Evolutionary conservation across 2,329 filamentous ascomycete genomes (phyloP).

Genomic region (Tolypocladium capitatum): DNA sequence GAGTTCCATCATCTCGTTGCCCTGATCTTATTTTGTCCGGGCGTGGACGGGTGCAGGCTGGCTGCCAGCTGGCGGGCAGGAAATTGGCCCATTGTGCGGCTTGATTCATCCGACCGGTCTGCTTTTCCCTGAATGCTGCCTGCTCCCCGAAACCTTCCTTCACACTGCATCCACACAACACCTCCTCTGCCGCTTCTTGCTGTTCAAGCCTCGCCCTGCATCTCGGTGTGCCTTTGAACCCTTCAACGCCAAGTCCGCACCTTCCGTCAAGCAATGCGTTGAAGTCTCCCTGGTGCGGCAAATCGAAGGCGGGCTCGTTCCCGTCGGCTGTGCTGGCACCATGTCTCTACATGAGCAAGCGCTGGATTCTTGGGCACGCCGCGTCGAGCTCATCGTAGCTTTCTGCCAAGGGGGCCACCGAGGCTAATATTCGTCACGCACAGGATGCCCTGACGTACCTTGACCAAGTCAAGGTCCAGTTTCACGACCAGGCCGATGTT

Average conservation of each 20-base stretch:
- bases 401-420: not conserved
- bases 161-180: not conserved
- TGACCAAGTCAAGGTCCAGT: slow-evolving; percentile 96
- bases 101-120: not conserved
- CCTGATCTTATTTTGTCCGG: not conserved
- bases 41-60: not conserved
- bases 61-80: not conserved
- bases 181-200: too few species aligned
- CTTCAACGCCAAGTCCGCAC: not conserved
- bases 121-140: not conserved
- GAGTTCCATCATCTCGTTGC: slow-evolving; percentile 17
- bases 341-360: not conserved
- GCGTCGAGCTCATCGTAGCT: not conserved
- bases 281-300: not conserved
- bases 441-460: slow-evolving; percentile 79
- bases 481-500: slow-evolving; percentile 90
- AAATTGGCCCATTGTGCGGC: not conserved
- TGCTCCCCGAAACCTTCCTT: not conserved
- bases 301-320: not conserved
- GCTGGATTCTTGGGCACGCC: not conserved
- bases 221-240: not conserved
- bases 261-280: not conserved
- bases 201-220: not conserved
- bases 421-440: slow-evolving; percentile 5
- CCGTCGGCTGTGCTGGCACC: not conserved